A percentile compares a stretch with the other conserved stretches of the same genome.
Conservation (phyloP, 2,329 filamentous ascomycete genomes). For the Trichoderma arundinaceum region DNA sequence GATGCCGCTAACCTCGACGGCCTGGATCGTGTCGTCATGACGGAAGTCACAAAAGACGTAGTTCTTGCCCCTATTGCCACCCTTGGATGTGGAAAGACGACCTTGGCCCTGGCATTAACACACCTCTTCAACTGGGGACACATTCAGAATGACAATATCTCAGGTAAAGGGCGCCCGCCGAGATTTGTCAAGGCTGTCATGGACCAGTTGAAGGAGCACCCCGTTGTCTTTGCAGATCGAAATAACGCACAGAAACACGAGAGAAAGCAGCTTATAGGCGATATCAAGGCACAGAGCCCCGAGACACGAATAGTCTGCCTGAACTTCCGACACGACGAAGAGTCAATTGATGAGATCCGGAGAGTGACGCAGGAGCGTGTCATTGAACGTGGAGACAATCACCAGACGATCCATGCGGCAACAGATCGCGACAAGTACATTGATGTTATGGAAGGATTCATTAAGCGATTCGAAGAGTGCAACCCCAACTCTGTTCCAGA, state of each 20-base stretch:
- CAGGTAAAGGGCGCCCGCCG: conserved; percentile 75
- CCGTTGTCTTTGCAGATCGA: conserved; percentile 85
- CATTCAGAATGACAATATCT: conserved; percentile 95
- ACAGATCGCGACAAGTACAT: conserved; percentile 76
- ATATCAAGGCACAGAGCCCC: conserved; percentile 68
- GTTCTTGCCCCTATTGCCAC: conserved; percentile 91
- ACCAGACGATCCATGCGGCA: conserved; percentile 93
- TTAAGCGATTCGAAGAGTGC: conserved; percentile 81
- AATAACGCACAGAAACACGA: conserved; percentile 94
- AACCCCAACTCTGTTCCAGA: conserved; percentile 73
- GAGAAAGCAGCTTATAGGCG: conserved; percentile 82
- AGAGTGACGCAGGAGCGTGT: conserved; percentile 79
- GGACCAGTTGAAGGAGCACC: conserved; percentile 65
- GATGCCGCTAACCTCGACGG: conserved; percentile 83
- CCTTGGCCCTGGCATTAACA: conserved; percentile 78
- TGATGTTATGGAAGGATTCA: conserved; percentile 93
- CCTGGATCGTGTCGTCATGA: conserved; percentile 51
- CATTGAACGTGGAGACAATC: conserved; percentile 86
- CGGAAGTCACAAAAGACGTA: conserved; percentile 68
- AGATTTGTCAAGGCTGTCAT: conserved; percentile 76
- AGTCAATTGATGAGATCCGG: conserved; percentile 74
- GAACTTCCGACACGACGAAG: conserved; percentile 84
- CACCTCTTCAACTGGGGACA: conserved; percentile 91
- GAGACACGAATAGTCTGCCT: conserved; percentile 79
- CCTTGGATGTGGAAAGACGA: conserved; percentile 96